A percentile compares a stretch with the other conserved stretches of the same genome.
Conservation (phyloP, 2,329 filamentous ascomycete genomes). For the Pseudocercospora musae region DNA sequence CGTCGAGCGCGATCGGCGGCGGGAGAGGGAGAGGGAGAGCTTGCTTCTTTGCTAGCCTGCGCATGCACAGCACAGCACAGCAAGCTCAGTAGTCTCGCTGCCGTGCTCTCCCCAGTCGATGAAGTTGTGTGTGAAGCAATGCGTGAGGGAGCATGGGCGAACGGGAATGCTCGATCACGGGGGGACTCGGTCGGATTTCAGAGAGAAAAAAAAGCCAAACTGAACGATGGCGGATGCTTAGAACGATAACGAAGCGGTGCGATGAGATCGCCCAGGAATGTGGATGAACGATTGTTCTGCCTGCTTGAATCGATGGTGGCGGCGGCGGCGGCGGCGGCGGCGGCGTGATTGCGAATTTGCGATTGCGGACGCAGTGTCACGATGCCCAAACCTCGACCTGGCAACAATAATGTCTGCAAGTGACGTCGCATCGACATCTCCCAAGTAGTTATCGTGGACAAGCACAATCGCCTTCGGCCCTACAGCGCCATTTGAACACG, state of each 20-base stretch:
- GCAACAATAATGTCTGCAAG: background rate
- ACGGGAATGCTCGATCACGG: background rate
- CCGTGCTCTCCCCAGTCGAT: background rate
- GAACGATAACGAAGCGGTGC: background rate
- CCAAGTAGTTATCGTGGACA: too few species aligned
- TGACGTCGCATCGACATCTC: too few species aligned
- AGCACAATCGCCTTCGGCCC: too few species aligned
- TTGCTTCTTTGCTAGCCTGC: background rate
- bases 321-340: too few species aligned
- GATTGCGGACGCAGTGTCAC: conserved; percentile 1
- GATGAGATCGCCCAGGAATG: background rate
- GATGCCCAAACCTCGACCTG: background rate
- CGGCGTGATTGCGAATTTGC: too few species aligned
- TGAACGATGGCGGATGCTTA: background rate
- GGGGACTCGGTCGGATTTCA: background rate
- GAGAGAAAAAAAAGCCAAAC: background rate
- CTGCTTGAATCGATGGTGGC: background rate
- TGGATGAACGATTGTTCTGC: background rate
- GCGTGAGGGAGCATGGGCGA: background rate
- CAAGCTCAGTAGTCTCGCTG: background rate
- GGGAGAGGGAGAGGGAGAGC: too few species aligned
- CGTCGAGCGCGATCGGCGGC: background rate
- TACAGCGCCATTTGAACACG: background rate
- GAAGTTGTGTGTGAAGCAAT: background rate
- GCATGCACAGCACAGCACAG: background rate